Percentiles rank a stretch among this genome's conserved stretches.
phyloP scores from a whole-genome alignment of 2,329 filamentous ascomycete genomes.

The Fusarium sp. region DNA sequence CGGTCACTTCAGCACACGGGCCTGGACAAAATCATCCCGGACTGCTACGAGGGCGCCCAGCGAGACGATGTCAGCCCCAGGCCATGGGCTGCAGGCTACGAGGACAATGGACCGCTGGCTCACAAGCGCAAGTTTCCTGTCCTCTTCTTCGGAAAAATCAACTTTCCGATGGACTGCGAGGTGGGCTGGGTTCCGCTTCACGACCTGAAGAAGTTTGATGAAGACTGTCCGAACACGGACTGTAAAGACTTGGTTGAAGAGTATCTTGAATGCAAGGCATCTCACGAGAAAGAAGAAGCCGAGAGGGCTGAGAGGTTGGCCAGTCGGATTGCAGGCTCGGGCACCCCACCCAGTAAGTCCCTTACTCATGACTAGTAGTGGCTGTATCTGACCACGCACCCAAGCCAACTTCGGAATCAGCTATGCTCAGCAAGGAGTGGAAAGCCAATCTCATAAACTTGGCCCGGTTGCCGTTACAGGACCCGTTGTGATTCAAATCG shows the following conservation, averaged over 20 bases:
- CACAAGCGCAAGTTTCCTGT: constrained; percentile 2
- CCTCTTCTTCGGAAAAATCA: background rate
- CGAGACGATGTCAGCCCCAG: background rate
- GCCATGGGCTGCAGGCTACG: background rate
- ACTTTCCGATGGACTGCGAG: background rate
- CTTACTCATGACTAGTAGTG: too few species aligned
- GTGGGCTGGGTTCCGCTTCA: background rate
- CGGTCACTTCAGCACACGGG: background rate
- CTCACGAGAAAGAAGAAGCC: too few species aligned
- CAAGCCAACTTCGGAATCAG: too few species aligned
- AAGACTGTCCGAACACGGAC: background rate
- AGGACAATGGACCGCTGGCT: background rate
- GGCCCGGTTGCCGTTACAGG: too few species aligned
- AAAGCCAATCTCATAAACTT: too few species aligned
- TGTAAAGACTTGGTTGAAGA: background rate
- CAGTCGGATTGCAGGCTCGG: too few species aligned
- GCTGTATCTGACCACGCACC: too few species aligned
- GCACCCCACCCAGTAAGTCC: too few species aligned
- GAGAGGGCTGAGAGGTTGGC: too few species aligned
- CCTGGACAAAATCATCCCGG: background rate
- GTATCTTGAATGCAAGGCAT: background rate
- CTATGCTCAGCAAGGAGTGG: too few species aligned
- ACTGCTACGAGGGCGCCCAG: background rate
- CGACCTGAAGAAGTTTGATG: background rate
- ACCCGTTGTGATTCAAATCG: too few species aligned